Evolutionary conservation across 73 alveolate species (phyloP), one percentile per base, ranked within the genome.

Genomic region (Paramecium tetraurelia): DNA sequence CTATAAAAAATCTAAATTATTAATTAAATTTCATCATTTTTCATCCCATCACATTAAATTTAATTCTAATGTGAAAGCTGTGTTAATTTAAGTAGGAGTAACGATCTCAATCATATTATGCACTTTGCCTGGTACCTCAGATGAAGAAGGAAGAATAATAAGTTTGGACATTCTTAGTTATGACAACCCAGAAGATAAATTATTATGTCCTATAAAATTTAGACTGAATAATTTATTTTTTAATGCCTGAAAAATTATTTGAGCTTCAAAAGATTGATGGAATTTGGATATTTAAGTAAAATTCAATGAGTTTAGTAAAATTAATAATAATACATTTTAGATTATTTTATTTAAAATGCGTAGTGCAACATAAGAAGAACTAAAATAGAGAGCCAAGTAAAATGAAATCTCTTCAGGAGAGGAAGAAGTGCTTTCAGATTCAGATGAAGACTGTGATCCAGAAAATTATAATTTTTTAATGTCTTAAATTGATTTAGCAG

Each of bases 371-470:
- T 16, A 33, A 33, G 86, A 72, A 4, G 86, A 72, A 72, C 46
- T 72, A 35, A 72, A 72, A 11, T 11, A 35, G 31, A 72, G 86
- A 38, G 59, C 57, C 1, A 21, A 35, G n/a, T n/a, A n/a, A 8
- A 72, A 72, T 36, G 86, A 72, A 21, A 33, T 72, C 12, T 72
- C 86, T 33, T 72, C 86, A 9, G 86, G 46, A 12, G 86, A 72
- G 18, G 86, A 72, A 6, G 86, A 72, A 16, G 20, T 38, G 12
- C 24, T 72, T 5, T 72, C 86, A 14, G 59, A 72, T 72, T 72
- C 86, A 72, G 86, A 72, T 6, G 86, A 72, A 5, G 59, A 53
- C 35, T 53, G 29, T 7, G 57, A 72, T 72, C 36, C 57, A 29
- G 86, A 72, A 72, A 72, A 72, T 72, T 72, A 72, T 40, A 72